Base-by-base conservation (phyloP, 1,284 basidiomycete species). In the Vanrija pseudolonga region DNA sequence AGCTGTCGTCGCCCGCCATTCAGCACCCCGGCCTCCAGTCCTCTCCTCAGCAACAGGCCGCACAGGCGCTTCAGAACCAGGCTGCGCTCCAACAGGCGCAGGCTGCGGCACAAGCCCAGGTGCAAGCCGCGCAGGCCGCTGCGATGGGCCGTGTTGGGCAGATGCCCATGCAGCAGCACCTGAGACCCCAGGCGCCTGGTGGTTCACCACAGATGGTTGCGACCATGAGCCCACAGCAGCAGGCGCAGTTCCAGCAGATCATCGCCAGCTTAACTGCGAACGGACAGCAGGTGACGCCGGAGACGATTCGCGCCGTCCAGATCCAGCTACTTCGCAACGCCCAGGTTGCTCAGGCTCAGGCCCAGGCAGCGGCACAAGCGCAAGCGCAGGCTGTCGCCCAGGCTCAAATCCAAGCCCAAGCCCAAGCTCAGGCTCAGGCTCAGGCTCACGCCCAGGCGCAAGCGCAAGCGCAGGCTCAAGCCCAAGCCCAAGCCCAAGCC, bases 201-300 rank as follows among this genome's bases (percentile, higher is more conserved):
- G 58, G 62, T 12, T 58, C 59, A 9, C 65, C 60, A 26, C 65
- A 64, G 47, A 43, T 61, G 47, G 39, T 44, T 45, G 43, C 19
- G 11, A 22, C 47, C 19, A 56, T 60, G 28, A 46, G 52, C 7
- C 64, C 57, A 6, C 47, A 44, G 20, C 60, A 59, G 43, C 52
- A 55, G 43, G 41, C 46, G 38, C 62, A 62, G 37, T 45, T 53
- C 43, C 65, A 69, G 60, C 62, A 65, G 48, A 65, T 71, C 45
- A 56, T 71, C 4, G 53, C 59, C n/a, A 54, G 59, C 17, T 51
- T 72, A 6, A 57, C 62, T 4, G 65, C 67, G 36, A 61, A 46
- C 37, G 71, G 71, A 6, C 64, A 67, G 52, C 57, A 59, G 39
- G 58, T 64, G 6, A 72, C 67, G 5, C 59, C 64, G 3, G 71